phyloP scores from a whole-genome alignment of 2,329 filamentous ascomycete genomes.

The Microsporum canis region DNA sequence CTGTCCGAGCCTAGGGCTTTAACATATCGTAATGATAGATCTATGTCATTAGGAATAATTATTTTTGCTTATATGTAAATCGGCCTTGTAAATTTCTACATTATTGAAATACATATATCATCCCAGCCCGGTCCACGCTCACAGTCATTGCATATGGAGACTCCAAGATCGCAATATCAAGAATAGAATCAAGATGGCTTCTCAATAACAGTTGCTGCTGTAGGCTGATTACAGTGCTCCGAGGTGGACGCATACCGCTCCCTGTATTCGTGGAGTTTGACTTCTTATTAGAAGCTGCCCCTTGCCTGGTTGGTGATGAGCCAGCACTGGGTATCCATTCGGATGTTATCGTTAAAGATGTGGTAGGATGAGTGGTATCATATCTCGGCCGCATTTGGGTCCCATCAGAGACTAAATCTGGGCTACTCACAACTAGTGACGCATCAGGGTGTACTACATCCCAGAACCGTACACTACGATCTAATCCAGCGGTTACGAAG shows the following conservation, averaged over 20 bases:
- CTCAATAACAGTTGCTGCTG: slow-evolving; percentile 79
- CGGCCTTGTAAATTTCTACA: not conserved
- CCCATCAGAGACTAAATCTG: slow-evolving; percentile 53
- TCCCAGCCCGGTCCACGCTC: slow-evolving; percentile 76
- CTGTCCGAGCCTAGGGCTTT: too few species aligned
- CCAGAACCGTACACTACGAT: slow-evolving; percentile 91
- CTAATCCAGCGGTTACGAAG: slow-evolving; percentile 75
- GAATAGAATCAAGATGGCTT: slow-evolving; percentile 76
- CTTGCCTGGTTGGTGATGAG: slow-evolving; percentile 16
- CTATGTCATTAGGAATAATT: not conserved
- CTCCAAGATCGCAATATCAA: slow-evolving; percentile 81
- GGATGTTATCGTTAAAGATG: slow-evolving; percentile 53
- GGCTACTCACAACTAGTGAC: slow-evolving; percentile 69
- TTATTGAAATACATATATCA: slow-evolving; percentile 71
- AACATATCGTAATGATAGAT: too few species aligned
- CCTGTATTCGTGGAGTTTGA: slow-evolving; percentile 28
- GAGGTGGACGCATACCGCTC: slow-evolving; percentile 42
- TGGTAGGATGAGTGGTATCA: slow-evolving; percentile 50
- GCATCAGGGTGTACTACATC: slow-evolving; percentile 68
- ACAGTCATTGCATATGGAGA: slow-evolving; percentile 86
- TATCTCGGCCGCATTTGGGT: slow-evolving; percentile 53
- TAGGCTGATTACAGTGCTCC: slow-evolving; percentile 73
- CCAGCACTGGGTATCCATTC: slow-evolving; percentile 46
- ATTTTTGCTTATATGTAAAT: not conserved
- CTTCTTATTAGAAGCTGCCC: slow-evolving; percentile 22